Evolutionary conservation across 192 early-diverging fungal species (phyloP), one percentile per base, ranked within the genome.

Genomic region (Globomyces pollinis-pini): DNA sequence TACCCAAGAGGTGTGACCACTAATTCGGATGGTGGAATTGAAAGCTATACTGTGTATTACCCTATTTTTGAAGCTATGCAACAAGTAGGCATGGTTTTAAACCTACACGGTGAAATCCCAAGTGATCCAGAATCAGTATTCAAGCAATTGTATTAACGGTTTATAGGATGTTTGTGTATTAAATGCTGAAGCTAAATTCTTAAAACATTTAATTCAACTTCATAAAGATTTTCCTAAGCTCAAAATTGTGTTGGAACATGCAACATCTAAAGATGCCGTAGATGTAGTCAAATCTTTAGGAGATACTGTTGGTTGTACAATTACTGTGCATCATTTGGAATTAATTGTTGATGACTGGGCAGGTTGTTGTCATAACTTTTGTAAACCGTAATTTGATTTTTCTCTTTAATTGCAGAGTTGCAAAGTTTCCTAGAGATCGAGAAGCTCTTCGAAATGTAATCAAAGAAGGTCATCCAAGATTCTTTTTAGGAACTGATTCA

Each of bases 331-430:
- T 72, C 94, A 98, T 66, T 68, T 98, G 61, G 74, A 87, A 45
- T 71, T 98, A 13, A 77, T 88, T 28, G 87, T 95, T 0, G 96
- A 98, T 64, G 94, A 98, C 70, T 98, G 96, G 96, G 96, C 96
- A 26, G 96, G 94, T 4, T 84, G 91, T 61, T 86, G 85, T 54
- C 96, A 98, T 63, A 83, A 93, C 69, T 98, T 92, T 70, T 98
- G 96, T 79, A 98, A 98, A 73, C 96, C 96, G n/a, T n/a, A n/a
- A n/a, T n/a, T n/a, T n/a, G n/a, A n/a, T n/a, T n/a, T n/a, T n/a
- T n/a, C n/a, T n/a, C n/a, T n/a, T n/a, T n/a, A n/a, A n/a, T n/a
- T n/a, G n/a, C n/a, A n/a, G n/a, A 28, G 96, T 98, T 20, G 96
- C 96, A 28, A 98, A 98, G 73, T 94, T 74, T 64, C 93, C 91